A percentile compares a stretch with the other conserved stretches of the same genome.
These are phyloP conservation scores for Tausonia pullulans DNA, from an alignment of 1,284 basidiomycete species.

Conservation along the genomic window DNA sequence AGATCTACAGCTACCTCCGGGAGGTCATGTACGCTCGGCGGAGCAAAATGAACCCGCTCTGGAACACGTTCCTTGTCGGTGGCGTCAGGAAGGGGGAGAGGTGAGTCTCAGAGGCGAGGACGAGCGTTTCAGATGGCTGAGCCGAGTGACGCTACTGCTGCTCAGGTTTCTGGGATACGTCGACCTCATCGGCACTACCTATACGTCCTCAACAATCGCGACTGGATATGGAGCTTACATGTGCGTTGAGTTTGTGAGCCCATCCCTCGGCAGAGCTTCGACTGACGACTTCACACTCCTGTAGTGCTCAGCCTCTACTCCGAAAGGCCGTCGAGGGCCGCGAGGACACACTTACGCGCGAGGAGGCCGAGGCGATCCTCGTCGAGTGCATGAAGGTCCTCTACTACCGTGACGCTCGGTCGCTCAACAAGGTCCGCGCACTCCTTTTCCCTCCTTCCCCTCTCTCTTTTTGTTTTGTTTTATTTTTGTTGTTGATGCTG, in stretches of 20 bases:
- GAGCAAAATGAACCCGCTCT: slow-evolving; percentile 82
- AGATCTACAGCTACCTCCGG: slow-evolving; percentile 87
- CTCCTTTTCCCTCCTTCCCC: neutral
- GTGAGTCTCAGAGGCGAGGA: slow-evolving; percentile 34
- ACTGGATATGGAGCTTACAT: slow-evolving; percentile 95
- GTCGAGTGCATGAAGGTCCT: slow-evolving; percentile 86
- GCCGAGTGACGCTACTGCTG: neutral
- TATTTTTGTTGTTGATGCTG: neutral
- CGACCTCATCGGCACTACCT: slow-evolving; percentile 93
- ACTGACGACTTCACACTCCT: neutral
- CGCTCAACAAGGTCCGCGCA: slow-evolving; percentile 71
- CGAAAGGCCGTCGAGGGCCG: slow-evolving; percentile 64
- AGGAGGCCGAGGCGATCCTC: slow-evolving; percentile 67
- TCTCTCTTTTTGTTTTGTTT: neutral
- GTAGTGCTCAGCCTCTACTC: slow-evolving; percentile 69
- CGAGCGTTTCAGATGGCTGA: no score
- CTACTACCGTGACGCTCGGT: slow-evolving; percentile 93
- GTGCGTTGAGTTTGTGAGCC: neutral
- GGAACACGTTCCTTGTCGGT: slow-evolving; percentile 93
- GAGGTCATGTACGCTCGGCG: slow-evolving; percentile 85
- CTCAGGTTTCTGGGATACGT: slow-evolving; percentile 83
- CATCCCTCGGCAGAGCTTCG: neutral
- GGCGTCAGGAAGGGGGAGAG: slow-evolving; percentile 70
- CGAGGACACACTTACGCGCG: slow-evolving; percentile 63
- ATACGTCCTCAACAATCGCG: slow-evolving; percentile 84